phyloP scores from a whole-genome alignment of 2,329 filamentous ascomycete species.

The Waltergamsia citrina region DNA sequence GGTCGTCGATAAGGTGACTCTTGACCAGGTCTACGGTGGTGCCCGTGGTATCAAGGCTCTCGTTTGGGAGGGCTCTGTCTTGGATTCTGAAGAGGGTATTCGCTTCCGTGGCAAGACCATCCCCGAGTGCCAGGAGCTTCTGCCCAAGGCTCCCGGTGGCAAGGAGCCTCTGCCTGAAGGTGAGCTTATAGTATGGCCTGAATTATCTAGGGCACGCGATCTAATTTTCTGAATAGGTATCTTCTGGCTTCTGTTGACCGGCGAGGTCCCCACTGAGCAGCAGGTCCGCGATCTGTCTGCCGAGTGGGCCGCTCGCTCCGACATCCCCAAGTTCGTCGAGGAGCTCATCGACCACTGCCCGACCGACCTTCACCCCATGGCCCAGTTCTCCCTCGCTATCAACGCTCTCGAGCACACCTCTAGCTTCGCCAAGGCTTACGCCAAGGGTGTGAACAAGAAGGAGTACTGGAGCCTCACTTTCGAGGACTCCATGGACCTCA shows the following conservation, averaged over 20 bases:
- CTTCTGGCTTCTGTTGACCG: constrained; percentile 98
- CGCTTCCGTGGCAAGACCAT: constrained; percentile 99
- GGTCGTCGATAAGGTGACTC: constrained; percentile 93
- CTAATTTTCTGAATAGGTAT: constrained; percentile 49
- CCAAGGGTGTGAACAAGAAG: constrained; percentile 98
- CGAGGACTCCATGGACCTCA: constrained; percentile 99
- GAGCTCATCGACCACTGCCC: constrained; percentile 99
- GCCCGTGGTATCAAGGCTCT: constrained; percentile 97
- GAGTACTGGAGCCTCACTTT: constrained; percentile 99
- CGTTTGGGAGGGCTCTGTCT: constrained; percentile 97
- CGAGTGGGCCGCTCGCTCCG: constrained; percentile 96
- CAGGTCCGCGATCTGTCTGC: constrained; percentile 97
- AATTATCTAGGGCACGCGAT: background rate
- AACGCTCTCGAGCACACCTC: constrained; percentile 98
- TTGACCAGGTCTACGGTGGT: constrained; percentile 99
- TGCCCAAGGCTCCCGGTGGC: constrained; percentile 94
- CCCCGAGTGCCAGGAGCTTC: constrained; percentile 94
- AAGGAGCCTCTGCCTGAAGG: constrained; percentile 95
- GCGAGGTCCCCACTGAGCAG: constrained; percentile 94
- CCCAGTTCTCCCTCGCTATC: constrained; percentile 96
- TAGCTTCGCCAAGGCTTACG: constrained; percentile 95
- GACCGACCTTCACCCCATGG: constrained; percentile 98
- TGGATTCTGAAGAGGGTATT: constrained; percentile 98
- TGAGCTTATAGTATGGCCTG: constrained; percentile 20
- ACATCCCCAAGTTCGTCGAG: constrained; percentile 95